Evolutionary conservation across 371 early-diverging fungal genomes (phyloP), one percentile per base, ranked within the genome.

Genomic region (Apophysomyces variabilis): DNA sequence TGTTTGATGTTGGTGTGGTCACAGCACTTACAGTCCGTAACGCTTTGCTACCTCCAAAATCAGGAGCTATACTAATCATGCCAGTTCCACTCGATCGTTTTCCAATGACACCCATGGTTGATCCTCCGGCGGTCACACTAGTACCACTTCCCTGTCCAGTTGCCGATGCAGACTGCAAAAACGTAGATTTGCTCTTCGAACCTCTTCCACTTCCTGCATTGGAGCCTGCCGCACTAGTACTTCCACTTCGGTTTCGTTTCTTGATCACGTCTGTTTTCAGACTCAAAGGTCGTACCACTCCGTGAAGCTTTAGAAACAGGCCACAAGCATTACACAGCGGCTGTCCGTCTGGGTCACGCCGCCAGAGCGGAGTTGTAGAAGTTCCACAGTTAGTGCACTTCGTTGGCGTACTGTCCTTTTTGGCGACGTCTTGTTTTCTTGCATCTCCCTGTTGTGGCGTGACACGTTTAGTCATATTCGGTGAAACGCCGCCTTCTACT

Each of bases 321-420:
- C 87, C 87, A 65, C 87, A 87, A 12, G 87, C 87, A 66, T 87
- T 87, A 64, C 87, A 87, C 56, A 87, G 73, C 1, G 86, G 86
- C 26, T 82, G 79, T 35, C 90, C 87, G 63, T 89, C 90, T 13
- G 85, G 82, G 71, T 92, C 90, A 46, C 97, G 87, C 35, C 99
- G 89, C 99, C 99, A 99, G 14, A 96, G 88, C 0, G 98, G 97
- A 1, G 99, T 99, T 18, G 83, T 89, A 1, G 89, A 90, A 7
- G 95, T 94, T 16, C 80, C 68, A 84, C 99, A 98, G 84, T 98
- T 97, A 60, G 87, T 85, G 75, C 99, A 98, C 36, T 68, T 70
- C 16, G 80, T 80, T 64, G 78, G 62, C 13, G 62, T 57, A 1
- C 71, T 69, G 38, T 68, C 67, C 56, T 71, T 78, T 56, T 72